Percentiles rank a stretch among this genome's conserved stretches.
These are phyloP conservation scores for Acanthamoeba royreba DNA, from an alignment of 208 protist species.

Conservation along the genomic window DNA sequence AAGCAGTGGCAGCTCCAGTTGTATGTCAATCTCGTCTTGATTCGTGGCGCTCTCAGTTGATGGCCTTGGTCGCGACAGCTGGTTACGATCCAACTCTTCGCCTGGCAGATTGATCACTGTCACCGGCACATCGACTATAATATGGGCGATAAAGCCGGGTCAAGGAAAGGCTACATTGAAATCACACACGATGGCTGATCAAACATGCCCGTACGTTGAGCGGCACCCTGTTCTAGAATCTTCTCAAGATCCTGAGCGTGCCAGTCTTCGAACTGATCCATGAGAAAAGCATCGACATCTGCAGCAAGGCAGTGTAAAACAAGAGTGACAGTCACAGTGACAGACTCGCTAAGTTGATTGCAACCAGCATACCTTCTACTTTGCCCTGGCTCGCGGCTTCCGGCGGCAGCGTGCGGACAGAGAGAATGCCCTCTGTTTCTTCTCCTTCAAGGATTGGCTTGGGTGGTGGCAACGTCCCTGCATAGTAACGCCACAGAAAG, in stretches of 20 bases:
- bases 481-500: no score
- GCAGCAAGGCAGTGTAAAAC: not conserved
- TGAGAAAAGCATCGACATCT: not conserved
- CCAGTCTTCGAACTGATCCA: not conserved
- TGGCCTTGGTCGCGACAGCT: not conserved
- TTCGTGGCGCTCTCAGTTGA: not conserved
- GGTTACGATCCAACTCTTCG: not conserved
- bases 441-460: not conserved
- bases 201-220: no score
- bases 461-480: not conserved
- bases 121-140: not conserved
- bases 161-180: not conserved
- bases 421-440: not conserved
- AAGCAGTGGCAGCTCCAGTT: no score
- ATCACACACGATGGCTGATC: no score
- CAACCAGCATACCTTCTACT: not conserved
- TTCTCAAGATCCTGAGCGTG: not conserved
- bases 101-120: not conserved
- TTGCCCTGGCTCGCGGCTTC: not conserved
- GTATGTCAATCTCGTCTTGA: no score
- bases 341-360: not conserved
- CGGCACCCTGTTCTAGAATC: not conserved
- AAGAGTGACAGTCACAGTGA: not conserved
- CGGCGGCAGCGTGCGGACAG: not conserved
- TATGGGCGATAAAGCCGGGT: not conserved